Base-by-base conservation (phyloP, 1,139 yeast species). In the Blastobotrys buckinghamii region DNA sequence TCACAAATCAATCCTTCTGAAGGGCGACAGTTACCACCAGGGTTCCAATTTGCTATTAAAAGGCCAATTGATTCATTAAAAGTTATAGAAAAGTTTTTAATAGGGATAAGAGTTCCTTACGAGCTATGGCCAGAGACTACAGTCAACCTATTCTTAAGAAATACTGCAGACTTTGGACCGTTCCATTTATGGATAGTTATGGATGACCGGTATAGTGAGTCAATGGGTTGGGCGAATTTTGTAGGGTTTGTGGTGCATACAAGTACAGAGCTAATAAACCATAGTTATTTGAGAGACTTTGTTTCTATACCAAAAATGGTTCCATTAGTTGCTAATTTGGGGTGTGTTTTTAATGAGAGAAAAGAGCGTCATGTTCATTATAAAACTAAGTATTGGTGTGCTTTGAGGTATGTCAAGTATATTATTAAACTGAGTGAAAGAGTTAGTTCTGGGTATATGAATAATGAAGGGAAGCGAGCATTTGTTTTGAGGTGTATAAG, bases 391-490 rank as follows among this genome's bases (percentile, higher is more conserved):
- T 39, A 24, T 19, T 39, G 32, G 32, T 26, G 42, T 19, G 19
- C 42, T 2, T 10, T 7, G 6, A 26, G 6, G 10, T 39, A 26
- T 22, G 32, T 39, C 7, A 30, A 17, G 12, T 19, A 39, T 19
- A 20, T 39, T 2, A 24, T 24, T 6, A 30, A 8, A 19, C 12
- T 17, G 10, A 22, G 42, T 30, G 32, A 39, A 7, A 7, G 6
- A 16, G 42, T 39, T 10, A 16, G 33, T 16, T 3, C 32, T 13
- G 30, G 30, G 24, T 29, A 40, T 24, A 27, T 40, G 43, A 40
- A 22, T 10, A 29, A 40, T n/a, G 34, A 40, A 15, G 43, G 43
- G 2, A 40, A 40, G n/a, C 19, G 43, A 35, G 27, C 19, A 2
- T 6, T 40, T 15, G 3, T 40, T 5, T 13, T 40, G 22, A 40